These are phyloP conservation scores for Citrullus mucosospermus DNA, from an alignment of 306 rosid genomes.

Conservation along the genomic window DNA sequence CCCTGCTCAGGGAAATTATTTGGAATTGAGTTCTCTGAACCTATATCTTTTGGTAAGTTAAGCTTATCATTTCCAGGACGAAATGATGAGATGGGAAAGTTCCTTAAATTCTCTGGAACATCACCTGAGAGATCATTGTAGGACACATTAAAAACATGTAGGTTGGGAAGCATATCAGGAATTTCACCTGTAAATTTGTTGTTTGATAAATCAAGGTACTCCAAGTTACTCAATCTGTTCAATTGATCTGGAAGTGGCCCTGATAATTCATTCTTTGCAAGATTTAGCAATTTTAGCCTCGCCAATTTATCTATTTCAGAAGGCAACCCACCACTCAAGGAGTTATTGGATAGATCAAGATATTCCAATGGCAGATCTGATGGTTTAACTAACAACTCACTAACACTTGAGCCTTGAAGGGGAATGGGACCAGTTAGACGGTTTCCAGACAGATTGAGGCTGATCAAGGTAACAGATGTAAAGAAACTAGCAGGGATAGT, in stretches of 20 bases:
- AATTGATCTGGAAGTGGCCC: conserved; percentile 68
- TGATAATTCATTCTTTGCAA: conserved; percentile 64
- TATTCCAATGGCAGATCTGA: conserved; percentile 38
- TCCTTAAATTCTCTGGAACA: conserved; percentile 55
- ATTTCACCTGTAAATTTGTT: conserved; percentile 74
- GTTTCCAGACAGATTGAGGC: conserved; percentile 78
- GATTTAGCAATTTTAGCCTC: conserved; percentile 70
- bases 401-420: conserved; percentile 50
- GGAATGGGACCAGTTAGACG: conserved; percentile 57
- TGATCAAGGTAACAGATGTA: conserved; percentile 42
- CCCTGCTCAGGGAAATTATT: conserved; percentile 16
- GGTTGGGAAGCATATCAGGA: conserved; percentile 59
- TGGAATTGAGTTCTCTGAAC: conserved; percentile 32
- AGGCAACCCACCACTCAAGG: conserved; percentile 59
- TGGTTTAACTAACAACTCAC: conserved; percentile 59
- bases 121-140: conserved; percentile 63
- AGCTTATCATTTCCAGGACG: conserved; percentile 63
- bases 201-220: conserved; percentile 64
- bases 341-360: conserved; percentile 72
- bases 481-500: conserved; percentile 66
- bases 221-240: conserved; percentile 55
- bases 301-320: conserved; percentile 55
- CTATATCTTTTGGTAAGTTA: conserved; percentile 15
- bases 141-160: conserved; percentile 68
- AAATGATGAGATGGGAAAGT: conserved; percentile 53